phyloP scores from a whole-genome alignment of 495 filamentous ascomycete genomes.

The Xylaria grammica region DNA sequence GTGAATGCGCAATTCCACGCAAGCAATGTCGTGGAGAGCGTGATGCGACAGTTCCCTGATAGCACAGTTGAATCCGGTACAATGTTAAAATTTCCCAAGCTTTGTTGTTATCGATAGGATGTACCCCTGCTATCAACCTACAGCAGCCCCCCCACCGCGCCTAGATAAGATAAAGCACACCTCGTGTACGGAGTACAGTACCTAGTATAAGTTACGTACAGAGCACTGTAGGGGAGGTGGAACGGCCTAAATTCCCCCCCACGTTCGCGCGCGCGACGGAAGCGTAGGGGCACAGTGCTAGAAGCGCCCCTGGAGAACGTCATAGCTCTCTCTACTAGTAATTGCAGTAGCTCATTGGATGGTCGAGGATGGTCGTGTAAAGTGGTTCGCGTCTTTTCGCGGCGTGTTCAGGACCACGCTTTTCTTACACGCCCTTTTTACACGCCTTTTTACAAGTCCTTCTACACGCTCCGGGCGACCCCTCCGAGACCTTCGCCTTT shows the following conservation, averaged over 20 bases:
- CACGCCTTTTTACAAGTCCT: no score
- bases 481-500: neutral
- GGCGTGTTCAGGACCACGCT: constrained; percentile 31
- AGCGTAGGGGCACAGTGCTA: constrained; percentile 1
- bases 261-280: neutral
- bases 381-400: constrained; percentile 38
- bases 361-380: constrained; percentile 17
- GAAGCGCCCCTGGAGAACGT: constrained; percentile 7
- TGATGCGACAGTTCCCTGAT: neutral
- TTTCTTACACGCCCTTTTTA: constrained; percentile 17
- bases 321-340: constrained; percentile 21
- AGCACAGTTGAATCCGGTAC: neutral
- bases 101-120: constrained; percentile 21
- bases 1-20: neutral
- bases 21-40: constrained; percentile 1
- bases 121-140: neutral
- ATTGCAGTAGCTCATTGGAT: constrained; percentile 8
- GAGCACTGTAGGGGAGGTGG: no score
- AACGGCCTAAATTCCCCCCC: no score
- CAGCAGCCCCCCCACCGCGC: no score
- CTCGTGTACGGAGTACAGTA: no score
- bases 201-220: no score
- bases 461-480: neutral
- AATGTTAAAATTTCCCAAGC: constrained; percentile 17
- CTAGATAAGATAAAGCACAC: no score